These are phyloP conservation scores for Mesembryanthemum crystallinum DNA, from an alignment of 148 eudicot species.

Conservation along the genomic window DNA sequence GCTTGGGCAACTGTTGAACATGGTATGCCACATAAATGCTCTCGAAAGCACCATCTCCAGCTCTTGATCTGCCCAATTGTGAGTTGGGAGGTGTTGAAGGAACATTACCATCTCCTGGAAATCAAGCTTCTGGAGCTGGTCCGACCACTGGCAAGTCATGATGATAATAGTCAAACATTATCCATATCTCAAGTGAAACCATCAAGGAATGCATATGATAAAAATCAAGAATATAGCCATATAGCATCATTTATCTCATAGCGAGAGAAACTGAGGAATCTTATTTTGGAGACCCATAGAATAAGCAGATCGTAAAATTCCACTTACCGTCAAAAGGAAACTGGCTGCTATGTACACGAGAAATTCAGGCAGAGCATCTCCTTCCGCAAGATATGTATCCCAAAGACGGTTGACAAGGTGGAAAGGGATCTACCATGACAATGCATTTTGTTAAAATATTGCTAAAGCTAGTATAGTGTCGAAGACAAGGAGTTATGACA, in stretches of 20 bases:
- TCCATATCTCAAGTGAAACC: neutral
- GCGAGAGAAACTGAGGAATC: neutral
- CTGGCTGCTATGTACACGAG: slow-evolving; percentile 97
- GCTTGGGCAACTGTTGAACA: slow-evolving; percentile 88
- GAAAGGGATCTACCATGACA: slow-evolving; percentile 72
- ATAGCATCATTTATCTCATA: too few relatives aligned
- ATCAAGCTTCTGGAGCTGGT: slow-evolving; percentile 76
- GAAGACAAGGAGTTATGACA: neutral
- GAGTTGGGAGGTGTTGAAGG: slow-evolving; percentile 90
- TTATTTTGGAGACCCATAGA: neutral
- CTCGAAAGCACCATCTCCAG: slow-evolving; percentile 93
- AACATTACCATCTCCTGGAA: slow-evolving; percentile 99
- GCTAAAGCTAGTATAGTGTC: slow-evolving; percentile 3
- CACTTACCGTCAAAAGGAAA: slow-evolving; percentile 80
- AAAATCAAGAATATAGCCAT: too few relatives aligned
- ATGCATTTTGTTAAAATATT: slow-evolving; percentile 4
- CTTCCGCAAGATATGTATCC: slow-evolving; percentile 99
- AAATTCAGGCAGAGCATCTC: slow-evolving; percentile 97
- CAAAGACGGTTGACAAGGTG: slow-evolving; percentile 89
- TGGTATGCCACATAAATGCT: slow-evolving; percentile 96
- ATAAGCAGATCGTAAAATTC: neutral
- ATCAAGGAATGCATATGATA: neutral
- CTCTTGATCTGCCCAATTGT: slow-evolving; percentile 75
- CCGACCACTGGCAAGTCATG: slow-evolving; percentile 73
- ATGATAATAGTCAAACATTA: neutral